phyloP scores from a whole-genome alignment of 164 flowering plant genomes.

The Cinnamomum micranthum region DNA sequence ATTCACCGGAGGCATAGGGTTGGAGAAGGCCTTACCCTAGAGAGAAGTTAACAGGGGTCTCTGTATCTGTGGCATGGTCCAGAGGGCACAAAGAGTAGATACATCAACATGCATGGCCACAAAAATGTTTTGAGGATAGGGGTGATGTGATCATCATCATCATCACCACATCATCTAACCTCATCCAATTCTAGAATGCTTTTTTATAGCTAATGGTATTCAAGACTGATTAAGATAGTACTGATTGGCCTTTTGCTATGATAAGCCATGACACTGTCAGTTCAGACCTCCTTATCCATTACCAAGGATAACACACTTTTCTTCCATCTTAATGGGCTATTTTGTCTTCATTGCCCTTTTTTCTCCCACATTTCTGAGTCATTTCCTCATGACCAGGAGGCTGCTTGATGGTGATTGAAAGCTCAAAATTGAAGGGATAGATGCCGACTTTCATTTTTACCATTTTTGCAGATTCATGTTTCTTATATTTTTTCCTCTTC shows the following conservation, averaged over 20 bases:
- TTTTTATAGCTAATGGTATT: background rate
- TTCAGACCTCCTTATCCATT: background rate
- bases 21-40: no score
- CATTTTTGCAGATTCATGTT: background rate
- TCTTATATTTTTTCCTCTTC: no score
- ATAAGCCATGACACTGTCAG: background rate
- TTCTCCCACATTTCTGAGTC: background rate
- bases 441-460: no score
- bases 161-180: background rate
- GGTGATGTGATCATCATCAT: no score
- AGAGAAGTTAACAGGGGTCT: no score
- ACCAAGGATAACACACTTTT: background rate
- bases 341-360: background rate
- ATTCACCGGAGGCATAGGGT: no score
- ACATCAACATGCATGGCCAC: no score
- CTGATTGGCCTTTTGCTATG: background rate
- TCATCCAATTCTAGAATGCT: background rate
- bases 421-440: background rate
- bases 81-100: no score
- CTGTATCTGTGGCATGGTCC: no score
- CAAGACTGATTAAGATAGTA: no score
- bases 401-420: background rate
- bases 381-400: background rate
- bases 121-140: no score
- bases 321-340: background rate